Conservation (phyloP, 495 filamentous ascomycete genomes). For the Aspergillus kassunensis region DNA sequence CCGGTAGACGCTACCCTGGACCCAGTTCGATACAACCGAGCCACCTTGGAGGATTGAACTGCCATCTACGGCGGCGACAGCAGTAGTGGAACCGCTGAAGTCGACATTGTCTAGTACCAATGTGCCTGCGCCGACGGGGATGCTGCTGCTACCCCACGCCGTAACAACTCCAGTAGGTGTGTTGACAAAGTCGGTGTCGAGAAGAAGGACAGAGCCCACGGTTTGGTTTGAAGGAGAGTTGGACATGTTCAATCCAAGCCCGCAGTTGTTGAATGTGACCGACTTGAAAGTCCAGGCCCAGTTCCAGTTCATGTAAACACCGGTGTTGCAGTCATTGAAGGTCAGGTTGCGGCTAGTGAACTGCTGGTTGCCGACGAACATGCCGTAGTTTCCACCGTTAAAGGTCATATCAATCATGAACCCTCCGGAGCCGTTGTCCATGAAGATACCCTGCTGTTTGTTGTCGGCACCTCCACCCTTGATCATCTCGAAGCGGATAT, state of each 20-base stretch:
- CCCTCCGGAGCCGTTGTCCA: slow-evolving; percentile 91
- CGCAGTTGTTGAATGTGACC: slow-evolving; percentile 74
- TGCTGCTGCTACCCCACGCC: slow-evolving; percentile 56
- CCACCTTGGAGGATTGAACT: slow-evolving; percentile 66
- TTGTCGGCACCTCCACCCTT: slow-evolving; percentile 64
- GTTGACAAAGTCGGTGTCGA: slow-evolving; percentile 74
- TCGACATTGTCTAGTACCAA: slow-evolving; percentile 85
- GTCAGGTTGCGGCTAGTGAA: slow-evolving; percentile 89
- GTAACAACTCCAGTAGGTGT: slow-evolving; percentile 72
- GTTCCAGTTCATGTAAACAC: slow-evolving; percentile 90
- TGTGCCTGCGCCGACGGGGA: slow-evolving; percentile 66
- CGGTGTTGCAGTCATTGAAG: slow-evolving; percentile 86
- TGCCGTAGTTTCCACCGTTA: slow-evolving; percentile 80
- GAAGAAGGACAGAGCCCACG: slow-evolving; percentile 75
- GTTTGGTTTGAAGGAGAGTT: slow-evolving; percentile 58
- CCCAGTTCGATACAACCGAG: slow-evolving; percentile 63
- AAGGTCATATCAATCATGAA: slow-evolving; percentile 85
- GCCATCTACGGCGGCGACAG: slow-evolving; percentile 50
- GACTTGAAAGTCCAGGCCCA: slow-evolving; percentile 90
- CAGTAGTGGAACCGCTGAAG: slow-evolving; percentile 54
- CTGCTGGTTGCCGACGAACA: slow-evolving; percentile 90
- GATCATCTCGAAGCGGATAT: slow-evolving; percentile 86
- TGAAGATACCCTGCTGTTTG: slow-evolving; percentile 86
- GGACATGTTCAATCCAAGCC: slow-evolving; percentile 78
- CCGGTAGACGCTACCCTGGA: slow-evolving; percentile 70